phyloP scores from a whole-genome alignment of 2,329 filamentous ascomycete genomes.

The Monosporascus sp. region DNA sequence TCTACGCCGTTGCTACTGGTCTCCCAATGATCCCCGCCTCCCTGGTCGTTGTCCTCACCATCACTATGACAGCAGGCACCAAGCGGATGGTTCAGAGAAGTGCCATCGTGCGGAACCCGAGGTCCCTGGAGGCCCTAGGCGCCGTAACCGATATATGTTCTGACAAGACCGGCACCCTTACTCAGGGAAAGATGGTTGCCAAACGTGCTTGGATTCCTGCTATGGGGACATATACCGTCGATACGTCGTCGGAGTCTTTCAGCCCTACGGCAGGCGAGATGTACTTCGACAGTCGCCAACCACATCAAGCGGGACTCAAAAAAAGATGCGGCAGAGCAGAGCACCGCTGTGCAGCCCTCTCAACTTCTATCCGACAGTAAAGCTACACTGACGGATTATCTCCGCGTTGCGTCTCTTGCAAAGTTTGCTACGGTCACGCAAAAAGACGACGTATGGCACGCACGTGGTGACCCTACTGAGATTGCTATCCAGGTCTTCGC shows the following conservation, averaged over 20 bases:
- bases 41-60: conserved; percentile 61
- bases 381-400: conserved; percentile 43
- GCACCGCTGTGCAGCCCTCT: conserved; percentile 16
- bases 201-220: conserved; percentile 54
- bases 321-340: conserved; percentile 17
- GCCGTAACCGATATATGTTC: conserved; percentile 53
- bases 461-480: conserved; percentile 62
- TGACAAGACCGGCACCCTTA: conserved; percentile 55
- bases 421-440: conserved; percentile 46
- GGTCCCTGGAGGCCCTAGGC: conserved; percentile 54
- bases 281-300: conserved; percentile 30
- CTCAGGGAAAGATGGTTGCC: conserved; percentile 59
- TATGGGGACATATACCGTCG: conserved; percentile 51
- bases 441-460: conserved; percentile 46
- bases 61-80: conserved; percentile 57
- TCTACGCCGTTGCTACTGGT: conserved; percentile 54
- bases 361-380: conserved; percentile 37
- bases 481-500: conserved; percentile 70
- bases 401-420: conserved; percentile 53
- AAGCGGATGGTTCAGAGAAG: conserved; percentile 52
- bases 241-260: conserved; percentile 48
- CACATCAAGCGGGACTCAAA: conserved; percentile 27
- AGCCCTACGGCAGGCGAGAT: conserved; percentile 50
- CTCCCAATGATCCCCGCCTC: conserved; percentile 57
- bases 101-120: conserved; percentile 53